Conservation (phyloP, 2,329 filamentous ascomycete species). For the Colletotrichum sp. region DNA sequence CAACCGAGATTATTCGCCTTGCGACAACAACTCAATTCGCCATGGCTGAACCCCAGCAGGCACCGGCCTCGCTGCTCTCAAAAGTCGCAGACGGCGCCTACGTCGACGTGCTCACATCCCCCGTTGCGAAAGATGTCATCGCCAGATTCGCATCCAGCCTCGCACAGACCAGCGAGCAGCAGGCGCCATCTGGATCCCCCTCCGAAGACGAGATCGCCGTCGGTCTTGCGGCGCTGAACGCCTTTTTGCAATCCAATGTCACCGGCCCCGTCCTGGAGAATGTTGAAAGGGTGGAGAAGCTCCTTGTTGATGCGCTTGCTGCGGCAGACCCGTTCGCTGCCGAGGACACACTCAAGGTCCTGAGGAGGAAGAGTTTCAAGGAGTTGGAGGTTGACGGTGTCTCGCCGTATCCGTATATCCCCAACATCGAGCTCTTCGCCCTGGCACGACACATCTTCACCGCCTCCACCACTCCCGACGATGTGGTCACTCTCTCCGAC, state of each 20-base stretch:
- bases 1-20: neutral
- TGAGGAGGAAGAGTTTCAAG: constrained; percentile 48
- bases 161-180: neutral
- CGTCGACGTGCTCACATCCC: constrained; percentile 9
- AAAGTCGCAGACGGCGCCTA: neutral
- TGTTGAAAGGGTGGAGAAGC: constrained; percentile 31
- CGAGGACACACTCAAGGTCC: constrained; percentile 3
- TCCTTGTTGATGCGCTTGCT: constrained; percentile 41
- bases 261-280: constrained; percentile 79
- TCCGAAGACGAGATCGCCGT: constrained; percentile 46
- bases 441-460: constrained; percentile 65
- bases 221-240: constrained; percentile 73
- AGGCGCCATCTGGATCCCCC: neutral
- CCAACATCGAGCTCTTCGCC: constrained; percentile 82
- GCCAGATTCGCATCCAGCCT: neutral
- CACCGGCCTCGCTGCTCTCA: neutral
- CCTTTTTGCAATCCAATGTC: constrained; percentile 86
- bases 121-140: neutral
- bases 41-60: neutral
- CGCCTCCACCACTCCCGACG: constrained; percentile 24
- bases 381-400: constrained; percentile 83
- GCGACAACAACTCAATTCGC: neutral
- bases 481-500: constrained; percentile 28
- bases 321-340: constrained; percentile 16
- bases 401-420: constrained; percentile 83